phyloP scores from a whole-genome alignment of 495 filamentous ascomycete species.

The Penicillium riverlandense region DNA sequence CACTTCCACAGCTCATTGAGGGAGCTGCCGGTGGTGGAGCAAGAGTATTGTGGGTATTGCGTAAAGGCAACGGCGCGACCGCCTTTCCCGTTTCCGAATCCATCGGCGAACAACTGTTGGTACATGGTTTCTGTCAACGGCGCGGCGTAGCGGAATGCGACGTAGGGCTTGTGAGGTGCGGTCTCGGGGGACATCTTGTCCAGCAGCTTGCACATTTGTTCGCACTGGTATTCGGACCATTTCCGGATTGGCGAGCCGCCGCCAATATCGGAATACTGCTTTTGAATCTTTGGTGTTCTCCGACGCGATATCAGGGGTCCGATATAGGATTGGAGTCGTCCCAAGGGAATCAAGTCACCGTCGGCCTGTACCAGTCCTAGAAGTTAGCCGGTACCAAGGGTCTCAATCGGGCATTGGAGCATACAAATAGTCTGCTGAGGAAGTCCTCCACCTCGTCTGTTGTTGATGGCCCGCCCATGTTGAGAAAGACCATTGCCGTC shows the following conservation, averaged over 20 bases:
- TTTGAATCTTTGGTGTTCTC: slow-evolving; percentile 89
- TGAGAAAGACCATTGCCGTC: slow-evolving; percentile 97
- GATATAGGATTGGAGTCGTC: slow-evolving; percentile 83
- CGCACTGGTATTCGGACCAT: slow-evolving; percentile 91
- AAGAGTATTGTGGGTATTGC: slow-evolving; percentile 99
- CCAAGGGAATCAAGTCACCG: slow-evolving; percentile 92
- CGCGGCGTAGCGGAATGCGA: slow-evolving; percentile 95
- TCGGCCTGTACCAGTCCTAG: slow-evolving; percentile 54
- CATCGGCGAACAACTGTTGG: slow-evolving; percentile 69
- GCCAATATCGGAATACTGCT: slow-evolving; percentile 92
- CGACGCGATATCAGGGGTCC: slow-evolving; percentile 79
- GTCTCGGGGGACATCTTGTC: slow-evolving; percentile 86
- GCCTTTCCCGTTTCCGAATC: slow-evolving; percentile 78
- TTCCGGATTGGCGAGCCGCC: slow-evolving; percentile 95
- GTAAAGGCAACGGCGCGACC: slow-evolving; percentile 95
- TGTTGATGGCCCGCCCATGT: slow-evolving; percentile 96
- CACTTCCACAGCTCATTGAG: slow-evolving; percentile 98
- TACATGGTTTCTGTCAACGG: slow-evolving; percentile 96
- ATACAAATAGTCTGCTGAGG: slow-evolving; percentile 87
- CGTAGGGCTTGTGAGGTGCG: slow-evolving; percentile 95
- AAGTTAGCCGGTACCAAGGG: background rate
- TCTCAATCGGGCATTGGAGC: slow-evolving; percentile 8
- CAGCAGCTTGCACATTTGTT: slow-evolving; percentile 92
- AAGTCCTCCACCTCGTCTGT: slow-evolving; percentile 84
- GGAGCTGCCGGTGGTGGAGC: slow-evolving; percentile 93